Conservation (phyloP, 352 stramenopile species). For the Pythium apleroticum region DNA sequence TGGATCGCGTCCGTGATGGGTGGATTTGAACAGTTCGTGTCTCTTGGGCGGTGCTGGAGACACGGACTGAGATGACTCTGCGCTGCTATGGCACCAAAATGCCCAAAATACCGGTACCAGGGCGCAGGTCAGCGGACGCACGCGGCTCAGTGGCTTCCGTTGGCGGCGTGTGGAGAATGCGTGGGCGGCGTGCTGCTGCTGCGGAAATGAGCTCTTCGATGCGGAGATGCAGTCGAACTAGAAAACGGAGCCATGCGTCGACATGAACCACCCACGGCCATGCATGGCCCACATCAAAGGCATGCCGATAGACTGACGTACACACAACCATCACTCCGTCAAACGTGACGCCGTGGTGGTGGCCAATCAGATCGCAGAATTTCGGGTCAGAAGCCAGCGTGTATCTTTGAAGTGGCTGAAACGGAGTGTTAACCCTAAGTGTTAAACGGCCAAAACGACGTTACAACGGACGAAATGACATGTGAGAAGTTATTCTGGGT, state of each 20-base stretch:
- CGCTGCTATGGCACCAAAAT: slow-evolving; percentile 26
- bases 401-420: slow-evolving; percentile 11
- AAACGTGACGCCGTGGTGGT: slow-evolving; percentile 21
- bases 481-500: slow-evolving; percentile 5
- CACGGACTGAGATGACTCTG: slow-evolving; percentile 20
- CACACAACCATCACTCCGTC: slow-evolving; percentile 26
- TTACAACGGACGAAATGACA: no score
- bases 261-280: slow-evolving; percentile 3
- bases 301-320: slow-evolving; percentile 25
- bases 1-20: slow-evolving; percentile 10
- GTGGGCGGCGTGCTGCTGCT: not conserved
- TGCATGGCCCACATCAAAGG: not conserved
- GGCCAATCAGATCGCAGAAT: slow-evolving; percentile 21
- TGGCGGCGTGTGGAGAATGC: not conserved
- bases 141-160: not conserved
- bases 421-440: not conserved
- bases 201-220: slow-evolving; percentile 3
- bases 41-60: slow-evolving; percentile 33
- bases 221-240: not conserved
- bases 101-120: slow-evolving; percentile 1
- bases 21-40: slow-evolving; percentile 21
- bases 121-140: not conserved
- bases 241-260: slow-evolving; percentile 5
- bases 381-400: slow-evolving; percentile 9
- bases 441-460: slow-evolving; percentile 22